A percentile compares a stretch with the other conserved stretches of the same genome.
These are phyloP conservation scores for Populus hybrid DNA, from an alignment of 441 rosid genomes.

Conservation along the genomic window DNA sequence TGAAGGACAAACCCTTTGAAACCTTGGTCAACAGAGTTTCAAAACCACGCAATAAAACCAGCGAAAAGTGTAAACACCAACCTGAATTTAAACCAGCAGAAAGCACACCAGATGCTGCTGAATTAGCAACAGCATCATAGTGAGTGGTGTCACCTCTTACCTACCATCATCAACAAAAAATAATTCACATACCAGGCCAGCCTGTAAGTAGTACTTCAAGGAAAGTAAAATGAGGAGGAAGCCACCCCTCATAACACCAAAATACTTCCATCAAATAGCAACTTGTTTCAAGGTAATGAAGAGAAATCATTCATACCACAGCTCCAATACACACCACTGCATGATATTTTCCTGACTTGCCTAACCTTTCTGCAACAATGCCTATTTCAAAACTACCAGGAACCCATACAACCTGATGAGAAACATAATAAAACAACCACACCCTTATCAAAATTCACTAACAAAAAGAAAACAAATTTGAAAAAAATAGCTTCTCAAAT, in stretches of 20 bases:
- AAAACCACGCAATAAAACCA: not conserved
- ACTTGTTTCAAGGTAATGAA: not conserved
- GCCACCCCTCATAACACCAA: not conserved
- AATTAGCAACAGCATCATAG: conserved; percentile 95
- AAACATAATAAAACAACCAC: conserved; percentile 12
- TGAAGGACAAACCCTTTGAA: not conserved
- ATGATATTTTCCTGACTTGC: conserved; percentile 65
- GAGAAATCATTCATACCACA: conserved; percentile 62
- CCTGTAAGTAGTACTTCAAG: not conserved
- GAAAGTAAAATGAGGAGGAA: not conserved
- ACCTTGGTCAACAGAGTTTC: not conserved
- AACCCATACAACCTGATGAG: conserved; percentile 85
- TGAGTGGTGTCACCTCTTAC: conserved; percentile 93
- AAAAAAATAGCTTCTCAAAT: conserved; percentile 1
- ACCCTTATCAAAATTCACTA: not conserved
- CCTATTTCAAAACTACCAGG: conserved; percentile 97
- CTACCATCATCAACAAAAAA: conserved; percentile 39
- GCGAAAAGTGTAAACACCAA: conserved; percentile 19
- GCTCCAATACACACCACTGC: conserved; percentile 92
- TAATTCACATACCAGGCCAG: conserved; percentile 8
- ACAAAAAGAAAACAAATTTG: not conserved
- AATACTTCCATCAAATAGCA: not conserved
- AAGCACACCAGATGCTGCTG: conserved; percentile 93
- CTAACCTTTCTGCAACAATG: conserved; percentile 68
- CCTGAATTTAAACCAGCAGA: conserved; percentile 94